Evolutionary conservation across 148 eudicot genomes (phyloP).

Genomic region (Drosera capensis): DNA sequence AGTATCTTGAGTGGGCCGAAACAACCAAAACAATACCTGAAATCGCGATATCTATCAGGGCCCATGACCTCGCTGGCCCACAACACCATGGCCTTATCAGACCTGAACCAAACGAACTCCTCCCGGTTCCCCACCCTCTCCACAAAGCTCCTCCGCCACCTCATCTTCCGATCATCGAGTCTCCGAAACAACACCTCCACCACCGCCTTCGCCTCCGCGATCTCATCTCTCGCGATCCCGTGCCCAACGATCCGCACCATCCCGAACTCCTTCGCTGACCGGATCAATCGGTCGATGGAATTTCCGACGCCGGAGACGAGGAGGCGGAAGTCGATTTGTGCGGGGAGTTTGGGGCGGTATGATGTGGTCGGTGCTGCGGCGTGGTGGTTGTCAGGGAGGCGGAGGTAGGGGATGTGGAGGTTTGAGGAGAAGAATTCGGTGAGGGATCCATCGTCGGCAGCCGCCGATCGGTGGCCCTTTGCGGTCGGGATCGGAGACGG

Average conservation of each 20-base stretch:
- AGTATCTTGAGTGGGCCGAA: too few species aligned
- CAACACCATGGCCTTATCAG: slow-evolving; percentile 29
- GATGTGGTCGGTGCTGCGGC: slow-evolving; percentile 3
- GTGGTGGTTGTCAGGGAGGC: slow-evolving; percentile 30
- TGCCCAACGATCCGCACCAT: slow-evolving; percentile 44
- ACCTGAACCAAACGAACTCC: slow-evolving; percentile 47
- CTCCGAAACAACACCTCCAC: slow-evolving; percentile 35
- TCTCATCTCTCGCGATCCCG: slow-evolving; percentile 36
- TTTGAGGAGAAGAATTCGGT: slow-evolving; percentile 27
- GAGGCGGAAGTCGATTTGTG: slow-evolving; percentile 28
- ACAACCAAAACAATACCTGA: slow-evolving; percentile 32
- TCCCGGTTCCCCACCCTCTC: slow-evolving; percentile 42
- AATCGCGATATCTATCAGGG: slow-evolving; percentile 28
- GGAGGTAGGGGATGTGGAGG: slow-evolving; percentile 40
- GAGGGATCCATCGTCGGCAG: slow-evolving; percentile 19
- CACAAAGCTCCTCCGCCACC: slow-evolving; percentile 32
- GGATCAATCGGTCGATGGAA: slow-evolving; percentile 30
- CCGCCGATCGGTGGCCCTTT: slow-evolving; percentile 39
- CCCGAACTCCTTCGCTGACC: slow-evolving; percentile 37
- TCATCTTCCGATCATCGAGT: slow-evolving; percentile 23
- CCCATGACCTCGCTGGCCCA: slow-evolving; percentile 43
- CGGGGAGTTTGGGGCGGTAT: slow-evolving; percentile 16
- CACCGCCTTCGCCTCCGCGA: slow-evolving; percentile 23
- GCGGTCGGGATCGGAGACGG: slow-evolving; percentile 75
- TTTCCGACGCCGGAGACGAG: slow-evolving; percentile 24